phyloP scores from a whole-genome alignment of 1,284 basidiomycete species.

The Fomitopsis schrenkii region DNA sequence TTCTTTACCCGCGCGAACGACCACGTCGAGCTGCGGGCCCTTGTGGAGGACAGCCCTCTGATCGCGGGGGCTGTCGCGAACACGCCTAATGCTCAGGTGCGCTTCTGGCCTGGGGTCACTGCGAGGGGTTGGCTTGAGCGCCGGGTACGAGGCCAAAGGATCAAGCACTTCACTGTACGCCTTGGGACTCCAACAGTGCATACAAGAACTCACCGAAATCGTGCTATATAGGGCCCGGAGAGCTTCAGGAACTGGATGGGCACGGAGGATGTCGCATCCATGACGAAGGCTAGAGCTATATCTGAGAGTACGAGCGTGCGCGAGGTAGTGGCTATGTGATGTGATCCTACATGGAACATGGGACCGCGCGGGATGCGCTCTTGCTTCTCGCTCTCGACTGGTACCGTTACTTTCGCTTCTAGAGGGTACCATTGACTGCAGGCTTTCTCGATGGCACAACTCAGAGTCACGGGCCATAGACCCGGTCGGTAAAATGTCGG shows the following conservation, averaged over 20 bases:
- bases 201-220: background rate
- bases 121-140: slow-evolving; percentile 21
- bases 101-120: slow-evolving; percentile 15
- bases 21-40: slow-evolving; percentile 15
- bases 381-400: too few species aligned
- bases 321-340: background rate
- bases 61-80: slow-evolving; percentile 17
- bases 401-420: too few species aligned
- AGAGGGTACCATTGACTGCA: too few species aligned
- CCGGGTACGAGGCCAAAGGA: slow-evolving; percentile 17
- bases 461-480: too few species aligned
- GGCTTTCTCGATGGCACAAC: too few species aligned
- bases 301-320: background rate
- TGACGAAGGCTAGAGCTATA: background rate
- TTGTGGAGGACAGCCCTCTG: slow-evolving; percentile 12
- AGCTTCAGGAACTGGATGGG: slow-evolving; percentile 3
- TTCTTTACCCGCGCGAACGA: slow-evolving; percentile 31
- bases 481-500: too few species aligned
- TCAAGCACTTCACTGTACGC: slow-evolving; percentile 16
- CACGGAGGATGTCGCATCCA: slow-evolving; percentile 3
- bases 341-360: too few species aligned
- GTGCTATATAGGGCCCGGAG: background rate
- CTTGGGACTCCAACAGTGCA: background rate
- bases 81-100: slow-evolving; percentile 2
- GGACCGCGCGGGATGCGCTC: too few species aligned